Percentiles rank a stretch among this genome's conserved stretches.
Conservation (phyloP, 257 asterid species). For the Solanum pinnatisectum region DNA sequence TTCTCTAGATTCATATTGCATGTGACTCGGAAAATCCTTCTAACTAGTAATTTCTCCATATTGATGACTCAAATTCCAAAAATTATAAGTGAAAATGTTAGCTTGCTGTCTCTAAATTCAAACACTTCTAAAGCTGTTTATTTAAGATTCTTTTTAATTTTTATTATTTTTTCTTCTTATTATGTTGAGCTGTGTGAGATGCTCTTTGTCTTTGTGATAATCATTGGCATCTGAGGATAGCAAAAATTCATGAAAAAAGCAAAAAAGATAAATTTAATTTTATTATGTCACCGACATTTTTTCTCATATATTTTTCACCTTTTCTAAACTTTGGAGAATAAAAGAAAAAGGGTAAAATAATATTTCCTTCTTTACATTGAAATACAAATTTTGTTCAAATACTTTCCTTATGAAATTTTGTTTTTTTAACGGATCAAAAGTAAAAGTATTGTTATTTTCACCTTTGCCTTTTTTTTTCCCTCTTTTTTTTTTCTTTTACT, state of each 20-base stretch:
- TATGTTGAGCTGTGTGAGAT: neutral
- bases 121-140: neutral
- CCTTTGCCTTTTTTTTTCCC: constrained; percentile 15
- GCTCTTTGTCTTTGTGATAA: neutral
- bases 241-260: neutral
- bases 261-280: neutral
- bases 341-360: neutral
- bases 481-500: neutral
- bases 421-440: constrained; percentile 23
- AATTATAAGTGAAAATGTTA: neutral
- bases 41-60: neutral
- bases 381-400: neutral
- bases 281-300: neutral
- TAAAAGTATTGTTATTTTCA: constrained; percentile 24
- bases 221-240: neutral
- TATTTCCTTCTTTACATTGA: constrained; percentile 1
- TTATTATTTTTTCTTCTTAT: neutral
- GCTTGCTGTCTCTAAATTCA: neutral
- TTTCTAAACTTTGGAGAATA: neutral
- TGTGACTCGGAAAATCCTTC: neutral
- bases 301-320: neutral
- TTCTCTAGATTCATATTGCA: neutral
- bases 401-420: neutral
- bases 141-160: neutral
- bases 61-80: neutral